Conservation (phyloP, 345 rosid species). For the Eucalyptus coolabah region DNA sequence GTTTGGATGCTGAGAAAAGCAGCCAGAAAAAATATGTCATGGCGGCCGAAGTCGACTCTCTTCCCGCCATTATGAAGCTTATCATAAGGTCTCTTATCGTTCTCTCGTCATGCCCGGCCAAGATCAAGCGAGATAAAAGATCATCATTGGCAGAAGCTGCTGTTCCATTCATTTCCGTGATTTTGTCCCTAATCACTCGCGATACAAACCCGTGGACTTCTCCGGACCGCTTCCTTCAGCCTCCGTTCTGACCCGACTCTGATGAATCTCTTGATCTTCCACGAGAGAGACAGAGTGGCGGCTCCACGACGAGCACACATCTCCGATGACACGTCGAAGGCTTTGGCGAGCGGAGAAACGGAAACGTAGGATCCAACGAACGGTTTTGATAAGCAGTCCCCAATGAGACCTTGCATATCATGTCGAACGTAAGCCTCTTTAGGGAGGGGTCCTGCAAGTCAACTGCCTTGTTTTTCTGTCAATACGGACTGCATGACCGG, state of each 20-base stretch:
- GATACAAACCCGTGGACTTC: constrained; percentile 11
- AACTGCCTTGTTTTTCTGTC: neutral
- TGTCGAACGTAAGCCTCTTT: constrained; percentile 36
- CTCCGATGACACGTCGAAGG: constrained; percentile 47
- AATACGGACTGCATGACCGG: constrained; percentile 33
- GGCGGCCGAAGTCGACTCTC: constrained; percentile 61
- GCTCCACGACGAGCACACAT: constrained; percentile 47
- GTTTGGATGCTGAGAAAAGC: constrained; percentile 17
- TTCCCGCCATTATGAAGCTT: constrained; percentile 59
- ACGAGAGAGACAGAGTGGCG: constrained; percentile 29
- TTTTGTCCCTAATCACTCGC: constrained; percentile 14
- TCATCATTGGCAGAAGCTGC: constrained; percentile 4
- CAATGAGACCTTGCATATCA: constrained; percentile 32
- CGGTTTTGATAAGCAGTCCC: constrained; percentile 25
- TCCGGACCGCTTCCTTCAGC: constrained; percentile 30
- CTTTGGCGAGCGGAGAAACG: constrained; percentile 13
- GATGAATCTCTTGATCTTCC: constrained; percentile 56
- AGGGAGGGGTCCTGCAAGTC: constrained; percentile 57
- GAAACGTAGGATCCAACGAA: constrained; percentile 16
- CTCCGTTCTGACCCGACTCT: constrained; percentile 43
- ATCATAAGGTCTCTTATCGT: constrained; percentile 40
- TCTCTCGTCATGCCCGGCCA: constrained; percentile 20
- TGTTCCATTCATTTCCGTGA: neutral
- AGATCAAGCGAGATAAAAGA: constrained; percentile 29
- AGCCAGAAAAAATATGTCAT: constrained; percentile 58